Conservation (phyloP, 164 flowering plant species). For the Macadamia integrifolia region DNA sequence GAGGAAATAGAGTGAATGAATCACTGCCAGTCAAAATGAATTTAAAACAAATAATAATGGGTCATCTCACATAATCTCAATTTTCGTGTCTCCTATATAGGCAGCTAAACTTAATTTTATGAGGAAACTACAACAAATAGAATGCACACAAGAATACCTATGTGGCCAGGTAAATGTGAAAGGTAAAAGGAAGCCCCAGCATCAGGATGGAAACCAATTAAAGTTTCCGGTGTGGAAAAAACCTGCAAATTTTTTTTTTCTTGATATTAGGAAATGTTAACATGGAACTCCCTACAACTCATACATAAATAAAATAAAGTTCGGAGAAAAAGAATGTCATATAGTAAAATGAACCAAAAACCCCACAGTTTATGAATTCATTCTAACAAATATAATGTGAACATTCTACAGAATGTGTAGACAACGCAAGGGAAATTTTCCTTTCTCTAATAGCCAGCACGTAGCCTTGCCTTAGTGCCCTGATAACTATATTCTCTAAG, state of each 20-base stretch:
- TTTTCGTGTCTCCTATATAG: no score
- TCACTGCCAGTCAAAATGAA: not conserved
- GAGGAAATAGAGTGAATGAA: not conserved
- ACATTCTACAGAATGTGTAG: no score
- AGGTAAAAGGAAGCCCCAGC: slow-evolving; percentile 88
- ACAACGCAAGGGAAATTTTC: no score
- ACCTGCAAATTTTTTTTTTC: slow-evolving; percentile 36
- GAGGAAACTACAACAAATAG: not conserved
- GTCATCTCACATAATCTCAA: not conserved
- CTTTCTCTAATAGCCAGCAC: no score
- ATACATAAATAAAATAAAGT: no score
- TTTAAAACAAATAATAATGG: not conserved
- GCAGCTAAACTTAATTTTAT: not conserved
- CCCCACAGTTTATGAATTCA: no score
- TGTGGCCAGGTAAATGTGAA: slow-evolving; percentile 78
- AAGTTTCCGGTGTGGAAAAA: slow-evolving; percentile 71
- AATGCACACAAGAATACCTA: slow-evolving; percentile 37
- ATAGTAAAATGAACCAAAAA: no score
- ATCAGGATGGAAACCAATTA: slow-evolving; percentile 91
- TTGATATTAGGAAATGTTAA: slow-evolving; percentile 5
- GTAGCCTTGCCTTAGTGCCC: no score
- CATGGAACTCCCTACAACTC: not conserved
- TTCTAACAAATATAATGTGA: no score
- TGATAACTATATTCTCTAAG: no score
- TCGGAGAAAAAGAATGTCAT: no score